phyloP scores from a whole-genome alignment of 2,329 filamentous ascomycete species.

The Pseudocercospora eumusae region DNA sequence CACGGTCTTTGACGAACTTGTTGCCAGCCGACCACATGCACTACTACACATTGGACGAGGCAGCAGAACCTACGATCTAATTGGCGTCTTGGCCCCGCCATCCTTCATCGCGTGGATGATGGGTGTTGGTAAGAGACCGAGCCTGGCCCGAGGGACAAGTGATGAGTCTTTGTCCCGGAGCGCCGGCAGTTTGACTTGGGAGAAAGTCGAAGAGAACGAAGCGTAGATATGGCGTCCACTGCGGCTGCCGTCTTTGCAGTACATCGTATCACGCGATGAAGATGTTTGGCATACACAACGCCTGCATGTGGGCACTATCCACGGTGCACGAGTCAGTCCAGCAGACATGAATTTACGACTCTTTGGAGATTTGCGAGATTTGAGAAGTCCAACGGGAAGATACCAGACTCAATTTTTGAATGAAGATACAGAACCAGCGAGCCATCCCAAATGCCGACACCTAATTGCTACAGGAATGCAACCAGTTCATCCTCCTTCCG shows the following conservation, averaged over 20 bases:
- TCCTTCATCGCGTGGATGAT: conserved; percentile 91
- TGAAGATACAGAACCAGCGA: neutral
- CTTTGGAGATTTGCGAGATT: neutral
- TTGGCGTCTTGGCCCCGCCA: conserved; percentile 77
- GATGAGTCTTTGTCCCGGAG: conserved; percentile 42
- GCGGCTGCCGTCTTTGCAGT: neutral
- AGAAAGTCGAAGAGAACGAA: conserved; percentile 44
- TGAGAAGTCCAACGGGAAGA: neutral
- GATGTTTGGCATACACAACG: neutral
- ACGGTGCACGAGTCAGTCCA: too few species aligned
- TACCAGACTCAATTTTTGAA: neutral
- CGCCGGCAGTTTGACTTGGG: conserved; percentile 51
- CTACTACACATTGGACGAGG: conserved; percentile 82
- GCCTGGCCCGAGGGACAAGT: conserved; percentile 29
- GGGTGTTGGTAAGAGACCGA: conserved; percentile 52
- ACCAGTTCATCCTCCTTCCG: too few species aligned
- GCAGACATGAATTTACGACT: too few species aligned
- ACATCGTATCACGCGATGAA: neutral
- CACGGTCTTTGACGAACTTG: conserved; percentile 85
- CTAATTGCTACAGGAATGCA: too few species aligned
- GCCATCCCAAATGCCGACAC: neutral
- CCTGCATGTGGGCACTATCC: too few species aligned
- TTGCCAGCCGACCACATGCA: conserved; percentile 59
- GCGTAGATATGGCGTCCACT: conserved; percentile 19
- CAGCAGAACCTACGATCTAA: conserved; percentile 78